These are phyloP conservation scores for Coemansia sp. DNA, from an alignment of 371 early-diverging fungal species.

Conservation along the genomic window DNA sequence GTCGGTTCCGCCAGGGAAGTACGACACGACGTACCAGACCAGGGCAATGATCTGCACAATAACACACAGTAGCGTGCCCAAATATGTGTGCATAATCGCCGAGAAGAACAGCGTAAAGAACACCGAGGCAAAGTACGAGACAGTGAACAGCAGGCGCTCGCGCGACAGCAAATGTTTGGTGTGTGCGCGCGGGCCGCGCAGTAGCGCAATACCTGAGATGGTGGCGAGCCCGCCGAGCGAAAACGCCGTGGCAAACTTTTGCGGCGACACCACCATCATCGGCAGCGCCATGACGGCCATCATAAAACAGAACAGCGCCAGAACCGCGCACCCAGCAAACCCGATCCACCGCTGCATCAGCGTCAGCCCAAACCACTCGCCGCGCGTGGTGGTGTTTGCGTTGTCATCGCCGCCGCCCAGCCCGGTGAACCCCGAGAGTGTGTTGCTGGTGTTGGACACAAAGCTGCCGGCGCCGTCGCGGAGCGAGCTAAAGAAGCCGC, in stretches of 20 bases:
- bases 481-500: constrained; percentile 34
- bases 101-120: constrained; percentile 56
- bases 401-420: constrained; percentile 9
- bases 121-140: constrained; percentile 54
- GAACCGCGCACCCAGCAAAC: constrained; percentile 45
- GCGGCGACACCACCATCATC: constrained; percentile 51
- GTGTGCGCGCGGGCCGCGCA: constrained; percentile 57
- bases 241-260: constrained; percentile 56
- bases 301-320: constrained; percentile 52
- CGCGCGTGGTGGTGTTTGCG: constrained; percentile 15
- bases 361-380: constrained; percentile 53
- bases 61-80: constrained; percentile 53
- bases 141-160: constrained; percentile 54
- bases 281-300: constrained; percentile 53
- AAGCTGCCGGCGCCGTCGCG: constrained; percentile 46
- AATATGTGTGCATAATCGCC: constrained; percentile 50
- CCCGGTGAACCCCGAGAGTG: constrained; percentile 24
- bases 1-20: constrained; percentile 56
- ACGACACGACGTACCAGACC: constrained; percentile 58
- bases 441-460: constrained; percentile 31
- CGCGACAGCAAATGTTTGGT: constrained; percentile 53
- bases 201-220: constrained; percentile 53
- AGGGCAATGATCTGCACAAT: constrained; percentile 56
- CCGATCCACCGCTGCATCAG: constrained; percentile 54
- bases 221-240: constrained; percentile 53